phyloP scores from a whole-genome alignment of 352 stramenopile species.

The Globisporangium apiculatum region DNA sequence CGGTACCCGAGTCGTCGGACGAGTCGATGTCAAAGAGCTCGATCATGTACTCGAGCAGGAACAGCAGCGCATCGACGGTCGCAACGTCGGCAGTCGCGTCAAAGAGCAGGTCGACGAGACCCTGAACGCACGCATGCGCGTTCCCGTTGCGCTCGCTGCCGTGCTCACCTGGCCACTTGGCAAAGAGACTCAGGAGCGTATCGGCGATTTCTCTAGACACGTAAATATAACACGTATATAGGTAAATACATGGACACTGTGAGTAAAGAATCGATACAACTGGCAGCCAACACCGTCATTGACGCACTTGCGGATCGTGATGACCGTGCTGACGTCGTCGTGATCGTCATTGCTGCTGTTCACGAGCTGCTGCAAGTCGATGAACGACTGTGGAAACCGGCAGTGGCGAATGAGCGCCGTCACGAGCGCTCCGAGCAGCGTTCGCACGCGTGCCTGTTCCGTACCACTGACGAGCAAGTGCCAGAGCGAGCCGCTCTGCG shows the following conservation, averaged over 20 bases:
- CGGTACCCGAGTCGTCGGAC: conserved; percentile 58
- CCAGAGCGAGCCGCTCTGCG: conserved; percentile 34
- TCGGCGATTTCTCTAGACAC: conserved; percentile 65
- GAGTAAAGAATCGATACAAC: not conserved
- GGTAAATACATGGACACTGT: not conserved
- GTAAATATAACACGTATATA: no score
- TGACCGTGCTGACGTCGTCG: conserved; percentile 43
- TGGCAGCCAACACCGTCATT: no score
- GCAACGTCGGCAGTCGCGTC: conserved; percentile 38
- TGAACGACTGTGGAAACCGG: conserved; percentile 49
- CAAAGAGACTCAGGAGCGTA: conserved; percentile 74
- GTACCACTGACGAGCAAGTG: conserved; percentile 24
- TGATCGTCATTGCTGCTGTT: conserved; percentile 61
- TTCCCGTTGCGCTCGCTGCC: conserved; percentile 24
- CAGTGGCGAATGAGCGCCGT: conserved; percentile 59
- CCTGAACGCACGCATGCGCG: conserved; percentile 51
- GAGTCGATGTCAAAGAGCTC: conserved; percentile 81
- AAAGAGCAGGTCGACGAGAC: conserved; percentile 43
- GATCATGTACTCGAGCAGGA: conserved; percentile 65
- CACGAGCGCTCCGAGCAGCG: conserved; percentile 54
- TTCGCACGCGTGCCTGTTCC: conserved; percentile 28
- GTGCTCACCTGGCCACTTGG: conserved; percentile 58
- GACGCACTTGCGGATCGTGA: conserved; percentile 43
- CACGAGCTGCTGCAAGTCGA: conserved; percentile 41
- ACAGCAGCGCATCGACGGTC: conserved; percentile 59